phyloP scores from a whole-genome alignment of 345 rosid species.

The Durio zibethinus region DNA sequence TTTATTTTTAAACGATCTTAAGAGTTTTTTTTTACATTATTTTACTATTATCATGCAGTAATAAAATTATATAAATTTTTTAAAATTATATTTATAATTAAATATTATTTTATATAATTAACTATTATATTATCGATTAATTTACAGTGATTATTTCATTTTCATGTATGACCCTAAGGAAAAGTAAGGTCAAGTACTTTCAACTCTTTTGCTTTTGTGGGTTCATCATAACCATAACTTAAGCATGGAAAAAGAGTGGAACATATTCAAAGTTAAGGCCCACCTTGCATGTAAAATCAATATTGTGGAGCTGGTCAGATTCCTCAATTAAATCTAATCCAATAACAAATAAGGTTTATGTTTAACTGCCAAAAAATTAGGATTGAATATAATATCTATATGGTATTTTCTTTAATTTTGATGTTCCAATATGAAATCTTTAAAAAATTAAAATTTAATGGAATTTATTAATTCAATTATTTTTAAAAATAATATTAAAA shows the following conservation, averaged over 20 bases:
- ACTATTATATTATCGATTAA: too few relatives aligned
- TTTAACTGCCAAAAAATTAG: background rate
- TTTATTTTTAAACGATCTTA: too few relatives aligned
- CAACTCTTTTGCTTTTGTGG: background rate
- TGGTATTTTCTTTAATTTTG: background rate
- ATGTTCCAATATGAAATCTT: background rate
- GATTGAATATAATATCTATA: too few relatives aligned
- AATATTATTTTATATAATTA: too few relatives aligned
- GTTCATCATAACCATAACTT: background rate
- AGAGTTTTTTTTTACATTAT: too few relatives aligned
- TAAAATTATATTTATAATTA: too few relatives aligned
- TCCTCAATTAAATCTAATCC: background rate
- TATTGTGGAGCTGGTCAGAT: constrained; percentile 13
- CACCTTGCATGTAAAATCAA: background rate
- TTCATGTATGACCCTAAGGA: background rate
- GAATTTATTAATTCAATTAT: too few relatives aligned
- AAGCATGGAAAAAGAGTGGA: background rate
- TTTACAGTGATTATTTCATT: background rate
- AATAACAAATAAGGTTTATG: background rate
- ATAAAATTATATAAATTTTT: background rate
- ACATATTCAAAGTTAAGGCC: constrained; percentile 2
- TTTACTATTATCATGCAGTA: too few relatives aligned
- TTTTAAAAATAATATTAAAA: too few relatives aligned
- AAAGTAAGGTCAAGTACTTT: background rate
- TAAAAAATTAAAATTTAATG: too few relatives aligned